Evolutionary conservation across 495 filamentous ascomycete species (phyloP), one percentile per base, ranked within the genome.

Genomic region (Cercophora scortea): DNA sequence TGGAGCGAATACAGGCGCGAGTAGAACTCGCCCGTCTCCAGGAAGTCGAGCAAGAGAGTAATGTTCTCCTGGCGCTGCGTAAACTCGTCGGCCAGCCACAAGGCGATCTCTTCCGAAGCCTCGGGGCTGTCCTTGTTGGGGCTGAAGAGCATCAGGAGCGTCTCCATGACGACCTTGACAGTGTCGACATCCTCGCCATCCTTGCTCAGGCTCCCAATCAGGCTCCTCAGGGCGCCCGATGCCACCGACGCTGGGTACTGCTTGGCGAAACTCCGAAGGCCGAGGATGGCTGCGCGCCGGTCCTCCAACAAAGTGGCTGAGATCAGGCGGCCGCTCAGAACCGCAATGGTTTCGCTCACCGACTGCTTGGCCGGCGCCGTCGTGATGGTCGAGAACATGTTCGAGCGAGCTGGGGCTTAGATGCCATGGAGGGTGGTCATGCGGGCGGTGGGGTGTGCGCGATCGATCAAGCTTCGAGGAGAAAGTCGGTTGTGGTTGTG

Each of bases 1-100:
- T 96, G 90, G 45, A 97, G 65, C 12, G 89, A 90, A 68, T 97
- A 96, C 2, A 97, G 80, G 8, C 93, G 85, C 9, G 90, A 90
- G 70, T 95, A 96, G 66, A 95, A 96, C 55, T 98, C 93, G 49
- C 75, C 75, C 40, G 83, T 80, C 58, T 96, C 91, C 17, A 98
- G 76, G 34, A 98, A 85, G 58, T 93, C 89, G 49, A 97, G 79
- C 42, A 98, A 78, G 36, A 91, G 73, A 0, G 88, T 94, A 52
- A 97, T 93, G 69, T 98, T 97, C 70, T 97, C 93, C 85, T 97
- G 92, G 58, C 90, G 87, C 79, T 95, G 90, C 33, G 94, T 97
- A 61, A 98, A 98, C 66, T 96, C 91, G 71, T 98, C 93, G 45
- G 93, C 92, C 50, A 98, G 78, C 91, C 92, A 97, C 6, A 96